Evolutionary conservation across 306 rosid species (phyloP).

Genomic region (Inga oerstediana): DNA sequence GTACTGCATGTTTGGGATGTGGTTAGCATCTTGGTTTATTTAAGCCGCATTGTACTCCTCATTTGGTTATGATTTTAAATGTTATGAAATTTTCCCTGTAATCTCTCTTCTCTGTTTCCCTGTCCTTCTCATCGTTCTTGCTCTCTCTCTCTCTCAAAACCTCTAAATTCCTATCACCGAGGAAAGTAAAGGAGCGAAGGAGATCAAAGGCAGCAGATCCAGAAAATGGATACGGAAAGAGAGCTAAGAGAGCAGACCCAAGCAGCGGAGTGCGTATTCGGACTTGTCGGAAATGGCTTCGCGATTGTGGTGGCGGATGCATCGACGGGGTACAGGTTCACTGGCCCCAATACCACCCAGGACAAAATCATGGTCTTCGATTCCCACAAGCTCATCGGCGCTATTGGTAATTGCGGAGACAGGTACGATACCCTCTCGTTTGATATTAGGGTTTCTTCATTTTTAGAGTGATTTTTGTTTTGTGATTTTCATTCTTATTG

Average conservation of each 20-base stretch:
- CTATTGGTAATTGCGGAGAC: conserved; percentile 94
- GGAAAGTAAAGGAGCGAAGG: too few species aligned
- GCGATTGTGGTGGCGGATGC: conserved; percentile 89
- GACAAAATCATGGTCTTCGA: conserved; percentile 98
- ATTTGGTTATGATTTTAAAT: too few species aligned
- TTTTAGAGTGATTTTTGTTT: not conserved
- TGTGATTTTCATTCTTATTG: not conserved
- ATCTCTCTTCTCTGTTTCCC: too few species aligned
- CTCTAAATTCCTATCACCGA: too few species aligned
- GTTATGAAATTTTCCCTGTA: too few species aligned
- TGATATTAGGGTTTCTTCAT: not conserved
- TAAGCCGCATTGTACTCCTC: too few species aligned
- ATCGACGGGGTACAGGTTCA: conserved; percentile 56
- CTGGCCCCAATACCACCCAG: conserved; percentile 82
- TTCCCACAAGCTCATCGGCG: conserved; percentile 94
- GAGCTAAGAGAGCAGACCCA: conserved; percentile 50
- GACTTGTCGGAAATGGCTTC: conserved; percentile 79
- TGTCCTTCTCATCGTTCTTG: too few species aligned
- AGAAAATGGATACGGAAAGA: too few species aligned
- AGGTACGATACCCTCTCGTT: conserved; percentile 40
- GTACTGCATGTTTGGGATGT: too few species aligned
- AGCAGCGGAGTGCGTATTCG: conserved; percentile 50
- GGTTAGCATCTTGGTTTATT: too few species aligned
- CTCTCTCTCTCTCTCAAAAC: too few species aligned
- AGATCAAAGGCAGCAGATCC: not conserved